Conservation (phyloP, 495 filamentous ascomycete genomes). For the Bacidia rubella region DNA sequence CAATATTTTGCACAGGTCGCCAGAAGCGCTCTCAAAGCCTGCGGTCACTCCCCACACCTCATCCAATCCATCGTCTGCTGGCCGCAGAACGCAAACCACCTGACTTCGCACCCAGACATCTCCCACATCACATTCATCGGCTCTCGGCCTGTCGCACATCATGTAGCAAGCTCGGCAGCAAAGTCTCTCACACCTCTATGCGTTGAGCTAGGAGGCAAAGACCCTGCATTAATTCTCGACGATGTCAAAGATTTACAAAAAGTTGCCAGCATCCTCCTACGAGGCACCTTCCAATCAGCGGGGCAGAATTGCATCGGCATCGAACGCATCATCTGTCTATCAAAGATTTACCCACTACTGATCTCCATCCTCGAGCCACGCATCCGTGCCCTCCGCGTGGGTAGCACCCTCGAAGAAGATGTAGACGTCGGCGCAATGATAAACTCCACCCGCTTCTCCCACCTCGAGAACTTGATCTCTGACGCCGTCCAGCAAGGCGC, state of each 20-base stretch:
- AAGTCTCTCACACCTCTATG: slow-evolving; percentile 70
- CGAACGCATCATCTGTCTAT: slow-evolving; percentile 77
- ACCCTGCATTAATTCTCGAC: slow-evolving; percentile 84
- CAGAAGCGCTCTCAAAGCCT: slow-evolving; percentile 62
- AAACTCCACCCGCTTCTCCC: slow-evolving; percentile 54
- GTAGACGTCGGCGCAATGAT: slow-evolving; percentile 89
- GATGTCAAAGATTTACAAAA: slow-evolving; percentile 53
- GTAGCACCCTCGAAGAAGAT: slow-evolving; percentile 36
- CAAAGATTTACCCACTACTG: slow-evolving; percentile 57
- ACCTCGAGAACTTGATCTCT: slow-evolving; percentile 55
- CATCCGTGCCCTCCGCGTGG: slow-evolving; percentile 58
- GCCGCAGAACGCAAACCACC: slow-evolving; percentile 61
- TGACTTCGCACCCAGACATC: slow-evolving; percentile 80
- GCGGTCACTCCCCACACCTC: slow-evolving; percentile 70
- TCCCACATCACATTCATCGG: slow-evolving; percentile 97
- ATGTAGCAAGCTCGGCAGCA: slow-evolving; percentile 74
- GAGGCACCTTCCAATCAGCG: slow-evolving; percentile 89
- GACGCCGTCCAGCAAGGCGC: slow-evolving; percentile 71
- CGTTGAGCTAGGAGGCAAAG: slow-evolving; percentile 90
- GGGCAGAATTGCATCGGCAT: slow-evolving; percentile 98
- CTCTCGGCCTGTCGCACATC: slow-evolving; percentile 70
- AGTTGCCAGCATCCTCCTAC: slow-evolving; percentile 69
- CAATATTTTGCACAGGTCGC: slow-evolving; percentile 66
- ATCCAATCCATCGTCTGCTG: slow-evolving; percentile 80
- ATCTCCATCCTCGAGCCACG: slow-evolving; percentile 55